A percentile compares a stretch with the other conserved stretches of the same genome.
Conservation (phyloP, 1,139 yeast species). For the Candida dubliniensis region DNA sequence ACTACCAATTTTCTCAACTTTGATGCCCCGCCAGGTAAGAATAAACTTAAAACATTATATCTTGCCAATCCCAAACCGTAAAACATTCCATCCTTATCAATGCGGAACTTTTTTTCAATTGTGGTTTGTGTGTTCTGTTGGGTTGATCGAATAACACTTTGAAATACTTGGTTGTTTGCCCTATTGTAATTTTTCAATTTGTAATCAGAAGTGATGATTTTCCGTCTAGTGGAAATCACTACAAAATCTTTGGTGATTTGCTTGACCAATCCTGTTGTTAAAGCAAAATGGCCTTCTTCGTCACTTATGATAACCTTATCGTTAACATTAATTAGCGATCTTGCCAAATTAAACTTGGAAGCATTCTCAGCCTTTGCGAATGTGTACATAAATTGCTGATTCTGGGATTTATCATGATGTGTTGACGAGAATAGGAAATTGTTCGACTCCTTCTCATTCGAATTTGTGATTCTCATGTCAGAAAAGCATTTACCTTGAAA, state of each 20-base stretch:
- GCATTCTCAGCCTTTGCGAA: constrained; percentile 25
- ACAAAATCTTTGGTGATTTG: constrained; percentile 39
- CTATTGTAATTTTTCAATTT: constrained; percentile 43
- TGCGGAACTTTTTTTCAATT: constrained; percentile 44
- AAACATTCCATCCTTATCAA: constrained; percentile 79
- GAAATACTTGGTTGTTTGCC: constrained; percentile 47
- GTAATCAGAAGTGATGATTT: constrained; percentile 48
- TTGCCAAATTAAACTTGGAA: constrained; percentile 7
- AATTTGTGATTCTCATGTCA: constrained; percentile 57
- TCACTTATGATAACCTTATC: constrained; percentile 76
- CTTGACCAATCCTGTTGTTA: constrained; percentile 62
- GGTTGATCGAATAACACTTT: constrained; percentile 41
- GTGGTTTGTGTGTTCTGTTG: constrained; percentile 4
- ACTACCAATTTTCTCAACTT: constrained; percentile 60
- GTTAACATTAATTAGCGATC: constrained; percentile 46
- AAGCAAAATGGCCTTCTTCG: constrained; percentile 73
- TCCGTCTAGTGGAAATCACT: constrained; percentile 49
- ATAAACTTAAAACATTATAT: constrained; percentile 68
- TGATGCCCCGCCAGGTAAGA: constrained; percentile 54
- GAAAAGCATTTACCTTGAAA: constrained; percentile 25
- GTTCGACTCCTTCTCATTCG: constrained; percentile 19
- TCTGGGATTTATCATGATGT: constrained; percentile 15
- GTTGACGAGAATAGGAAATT: constrained; percentile 6
- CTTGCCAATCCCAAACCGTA: constrained; percentile 78
- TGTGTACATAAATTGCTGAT: constrained; percentile 41